Evolutionary conservation across 1,139 yeast species (phyloP).

Genomic region (Maudiozyma humilis): DNA sequence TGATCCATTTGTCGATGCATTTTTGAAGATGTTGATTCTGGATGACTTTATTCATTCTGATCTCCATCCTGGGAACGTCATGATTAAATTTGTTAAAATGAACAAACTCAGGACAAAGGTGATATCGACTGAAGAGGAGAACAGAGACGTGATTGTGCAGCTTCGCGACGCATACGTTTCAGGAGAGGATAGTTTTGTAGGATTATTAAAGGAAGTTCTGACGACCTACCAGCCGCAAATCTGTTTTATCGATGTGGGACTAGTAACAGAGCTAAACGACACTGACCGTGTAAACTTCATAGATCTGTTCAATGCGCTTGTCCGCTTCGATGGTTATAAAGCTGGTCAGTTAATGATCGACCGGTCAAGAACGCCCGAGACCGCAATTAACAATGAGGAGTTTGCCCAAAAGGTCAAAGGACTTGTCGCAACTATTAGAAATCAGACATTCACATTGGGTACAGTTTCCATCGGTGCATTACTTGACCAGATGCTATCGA

Average conservation of each 20-base stretch:
- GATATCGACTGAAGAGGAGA: conserved; percentile 33
- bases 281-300: conserved; percentile 75
- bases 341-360: conserved; percentile 96
- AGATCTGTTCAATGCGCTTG: conserved; percentile 78
- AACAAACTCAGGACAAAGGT: conserved; percentile 33
- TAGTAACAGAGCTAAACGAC: conserved; percentile 80
- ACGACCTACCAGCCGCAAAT: conserved; percentile 70
- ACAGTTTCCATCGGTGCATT: conserved; percentile 88
- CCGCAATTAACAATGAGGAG: conserved; percentile 73
- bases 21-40: conserved; percentile 80
- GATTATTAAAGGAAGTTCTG: conserved; percentile 42
- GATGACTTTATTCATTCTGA: conserved; percentile 96
- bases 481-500: conserved; percentile 72
- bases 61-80: conserved; percentile 91
- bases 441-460: conserved; percentile 86
- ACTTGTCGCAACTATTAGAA: conserved; percentile 70
- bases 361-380: conserved; percentile 87
- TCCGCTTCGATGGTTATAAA: conserved; percentile 85
- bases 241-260: conserved; percentile 86
- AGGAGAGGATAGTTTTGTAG: conserved; percentile 41
- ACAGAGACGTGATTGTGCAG: conserved; percentile 41
- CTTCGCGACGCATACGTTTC: conserved; percentile 37
- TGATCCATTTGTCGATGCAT: conserved; percentile 83
- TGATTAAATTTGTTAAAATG: conserved; percentile 60
- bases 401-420: conserved; percentile 83